A percentile compares a stretch with the other conserved stretches of the same genome.
Conservation (phyloP, 768 basidiomycete genomes). For the Paxillus rubicundulus region DNA sequence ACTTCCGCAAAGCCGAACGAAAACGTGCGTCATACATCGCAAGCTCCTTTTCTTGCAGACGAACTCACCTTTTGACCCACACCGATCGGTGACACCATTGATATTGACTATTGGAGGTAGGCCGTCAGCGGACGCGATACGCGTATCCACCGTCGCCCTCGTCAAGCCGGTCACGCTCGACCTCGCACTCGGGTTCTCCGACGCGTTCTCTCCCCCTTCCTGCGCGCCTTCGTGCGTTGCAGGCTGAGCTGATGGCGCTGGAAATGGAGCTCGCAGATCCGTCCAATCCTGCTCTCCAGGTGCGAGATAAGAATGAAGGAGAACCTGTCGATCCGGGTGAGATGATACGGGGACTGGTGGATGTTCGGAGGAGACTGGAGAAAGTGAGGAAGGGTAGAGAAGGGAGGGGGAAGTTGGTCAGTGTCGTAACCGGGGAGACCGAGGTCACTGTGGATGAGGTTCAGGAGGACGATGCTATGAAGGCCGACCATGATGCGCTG, state of each 20-base stretch:
- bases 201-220: constrained; percentile 45
- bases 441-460: constrained; percentile 10
- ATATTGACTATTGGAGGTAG: constrained; percentile 25
- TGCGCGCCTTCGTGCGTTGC: constrained; percentile 60
- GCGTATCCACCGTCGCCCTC: constrained; percentile 68
- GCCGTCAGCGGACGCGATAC: constrained; percentile 57
- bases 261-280: constrained; percentile 84
- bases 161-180: constrained; percentile 42
- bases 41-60: too few relatives aligned
- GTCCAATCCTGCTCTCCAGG: constrained; percentile 64
- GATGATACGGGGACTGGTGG: constrained; percentile 73
- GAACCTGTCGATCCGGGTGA: constrained; percentile 69
- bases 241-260: constrained; percentile 74
- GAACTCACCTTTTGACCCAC: too few relatives aligned
- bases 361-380: constrained; percentile 66
- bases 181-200: constrained; percentile 31
- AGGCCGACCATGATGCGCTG: neutral
- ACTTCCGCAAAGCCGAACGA: constrained; percentile 71
- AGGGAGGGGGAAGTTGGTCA: constrained; percentile 63
- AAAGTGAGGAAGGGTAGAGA: constrained; percentile 65
- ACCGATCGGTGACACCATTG: neutral
- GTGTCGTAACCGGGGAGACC: constrained; percentile 44
- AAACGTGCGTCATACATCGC: constrained; percentile 39
- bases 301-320: constrained; percentile 43
- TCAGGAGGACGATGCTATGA: constrained; percentile 3